Evolutionary conservation across 352 stramenopile species (phyloP).

Genomic region (Pythium volutum): DNA sequence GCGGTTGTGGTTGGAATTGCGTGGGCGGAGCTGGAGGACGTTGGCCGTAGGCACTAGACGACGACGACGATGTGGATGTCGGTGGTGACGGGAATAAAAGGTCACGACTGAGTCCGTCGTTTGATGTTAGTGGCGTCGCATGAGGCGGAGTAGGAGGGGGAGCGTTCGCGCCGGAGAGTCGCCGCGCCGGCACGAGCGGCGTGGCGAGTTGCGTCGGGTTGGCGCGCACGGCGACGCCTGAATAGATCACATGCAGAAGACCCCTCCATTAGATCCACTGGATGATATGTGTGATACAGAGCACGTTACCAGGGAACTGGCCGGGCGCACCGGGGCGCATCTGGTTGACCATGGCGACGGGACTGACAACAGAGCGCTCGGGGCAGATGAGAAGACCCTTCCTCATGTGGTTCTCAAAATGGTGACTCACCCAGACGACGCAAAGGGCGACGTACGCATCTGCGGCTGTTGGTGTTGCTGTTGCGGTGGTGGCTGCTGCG

Average conservation of each 20-base stretch:
- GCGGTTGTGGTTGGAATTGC: background rate
- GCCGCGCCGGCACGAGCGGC: slow-evolving; percentile 42
- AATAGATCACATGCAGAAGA: background rate
- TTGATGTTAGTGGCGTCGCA: slow-evolving; percentile 11
- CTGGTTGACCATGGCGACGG: slow-evolving; percentile 35
- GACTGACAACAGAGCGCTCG: slow-evolving; percentile 9
- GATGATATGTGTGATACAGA: too few relatives aligned
- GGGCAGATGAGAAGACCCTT: background rate
- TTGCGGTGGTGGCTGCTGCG: slow-evolving; percentile 6
- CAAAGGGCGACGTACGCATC: slow-evolving; percentile 15
- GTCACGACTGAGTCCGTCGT: slow-evolving; percentile 5
- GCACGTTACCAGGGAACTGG: slow-evolving; percentile 25
- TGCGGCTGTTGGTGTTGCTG: background rate
- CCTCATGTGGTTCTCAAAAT: background rate
- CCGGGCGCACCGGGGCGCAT: slow-evolving; percentile 23
- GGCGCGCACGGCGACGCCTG: slow-evolving; percentile 39
- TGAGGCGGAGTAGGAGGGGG: slow-evolving; percentile 1
- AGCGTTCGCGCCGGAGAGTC: slow-evolving; percentile 25
- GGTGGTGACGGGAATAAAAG: slow-evolving; percentile 20
- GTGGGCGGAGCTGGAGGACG: background rate
- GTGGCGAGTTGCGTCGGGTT: slow-evolving; percentile 59
- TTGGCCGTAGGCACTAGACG: slow-evolving; percentile 6
- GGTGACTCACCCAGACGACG: slow-evolving; percentile 14
- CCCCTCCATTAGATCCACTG: too few relatives aligned
- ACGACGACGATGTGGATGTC: slow-evolving; percentile 7